Percentiles rank a stretch among this genome's conserved stretches.
These are phyloP conservation scores for Cyclocybe cylindracea DNA, from an alignment of 768 basidiomycete species.

Conservation along the genomic window DNA sequence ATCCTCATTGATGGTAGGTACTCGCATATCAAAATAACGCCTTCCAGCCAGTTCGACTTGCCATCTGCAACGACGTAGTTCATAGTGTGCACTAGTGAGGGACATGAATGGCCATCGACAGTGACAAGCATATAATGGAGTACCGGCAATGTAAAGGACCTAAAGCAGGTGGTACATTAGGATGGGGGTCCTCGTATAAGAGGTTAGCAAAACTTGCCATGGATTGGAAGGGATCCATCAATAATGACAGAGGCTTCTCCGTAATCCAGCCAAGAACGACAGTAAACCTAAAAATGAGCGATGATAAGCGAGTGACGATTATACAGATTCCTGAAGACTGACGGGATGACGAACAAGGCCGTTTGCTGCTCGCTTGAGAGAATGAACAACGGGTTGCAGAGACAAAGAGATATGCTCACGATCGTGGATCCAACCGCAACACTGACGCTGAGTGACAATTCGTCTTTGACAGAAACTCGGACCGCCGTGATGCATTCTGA, in stretches of 20 bases:
- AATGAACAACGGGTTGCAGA: background rate
- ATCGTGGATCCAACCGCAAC: conserved; percentile 83
- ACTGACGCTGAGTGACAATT: conserved; percentile 80
- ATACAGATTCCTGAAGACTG: conserved; percentile 1
- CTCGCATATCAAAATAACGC: conserved; percentile 71
- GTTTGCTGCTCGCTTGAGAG: conserved; percentile 53
- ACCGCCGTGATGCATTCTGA: conserved; percentile 88
- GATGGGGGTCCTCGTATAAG: conserved; percentile 1
- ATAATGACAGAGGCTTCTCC: conserved; percentile 73
- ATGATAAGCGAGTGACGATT: background rate
- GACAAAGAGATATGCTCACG: conserved; percentile 38
- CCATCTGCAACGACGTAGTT: conserved; percentile 87
- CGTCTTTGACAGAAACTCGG: conserved; percentile 84
- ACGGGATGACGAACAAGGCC: conserved; percentile 51
- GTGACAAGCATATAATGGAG: background rate
- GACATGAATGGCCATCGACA: background rate
- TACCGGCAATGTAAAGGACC: conserved; percentile 53
- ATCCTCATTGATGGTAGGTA: conserved; percentile 8
- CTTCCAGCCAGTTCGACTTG: conserved; percentile 92
- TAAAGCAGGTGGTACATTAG: conserved; percentile 6
- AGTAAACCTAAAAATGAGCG: conserved; percentile 51
- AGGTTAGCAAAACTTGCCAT: conserved; percentile 31
- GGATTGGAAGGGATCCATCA: conserved; percentile 90
- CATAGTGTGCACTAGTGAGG: conserved; percentile 67
- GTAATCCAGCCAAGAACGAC: conserved; percentile 81